Evolutionary conservation across 2,329 filamentous ascomycete species (phyloP).

Genomic region (Huntiella decipiens): DNA sequence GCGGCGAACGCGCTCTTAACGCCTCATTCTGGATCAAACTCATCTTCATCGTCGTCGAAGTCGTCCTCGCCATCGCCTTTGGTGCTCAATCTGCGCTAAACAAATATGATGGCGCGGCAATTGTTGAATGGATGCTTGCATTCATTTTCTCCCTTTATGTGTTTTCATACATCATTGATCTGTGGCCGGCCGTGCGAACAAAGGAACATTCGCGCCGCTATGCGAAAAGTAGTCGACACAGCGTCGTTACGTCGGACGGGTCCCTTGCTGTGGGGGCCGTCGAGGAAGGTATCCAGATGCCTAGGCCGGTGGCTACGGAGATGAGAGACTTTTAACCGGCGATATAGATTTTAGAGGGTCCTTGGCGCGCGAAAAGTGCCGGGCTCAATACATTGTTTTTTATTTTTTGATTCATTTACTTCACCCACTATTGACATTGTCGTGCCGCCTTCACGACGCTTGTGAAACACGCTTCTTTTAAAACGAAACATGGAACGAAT

Average conservation of each 20-base stretch:
- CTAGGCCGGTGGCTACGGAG: not conserved
- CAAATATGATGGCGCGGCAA: conserved; percentile 41
- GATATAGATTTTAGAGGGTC: not conserved
- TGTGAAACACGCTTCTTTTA: too few species aligned
- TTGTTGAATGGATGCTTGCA: conserved; percentile 62
- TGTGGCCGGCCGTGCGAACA: conserved; percentile 56
- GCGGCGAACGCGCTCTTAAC: conserved; percentile 52
- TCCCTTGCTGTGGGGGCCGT: not conserved
- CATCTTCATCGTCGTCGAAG: conserved; percentile 61
- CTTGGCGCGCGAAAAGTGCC: too few species aligned
- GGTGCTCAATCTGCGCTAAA: conserved; percentile 31
- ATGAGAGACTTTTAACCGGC: too few species aligned
- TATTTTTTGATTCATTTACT: too few species aligned
- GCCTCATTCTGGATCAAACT: conserved; percentile 79
- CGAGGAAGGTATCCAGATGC: not conserved
- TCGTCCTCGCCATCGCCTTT: conserved; percentile 57
- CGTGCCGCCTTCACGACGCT: too few species aligned
- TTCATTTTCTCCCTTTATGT: conserved; percentile 80
- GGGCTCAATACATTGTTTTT: too few species aligned
- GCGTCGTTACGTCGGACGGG: not conserved
- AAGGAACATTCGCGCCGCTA: conserved; percentile 17
- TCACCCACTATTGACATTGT: too few species aligned
- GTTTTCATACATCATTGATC: conserved; percentile 70
- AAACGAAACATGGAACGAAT: too few species aligned
- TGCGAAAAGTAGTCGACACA: not conserved